A percentile compares a stretch with the other conserved stretches of the same genome.
phyloP scores from a whole-genome alignment of 1,284 basidiomycete genomes.

The Lignosus rhinocerotis region DNA sequence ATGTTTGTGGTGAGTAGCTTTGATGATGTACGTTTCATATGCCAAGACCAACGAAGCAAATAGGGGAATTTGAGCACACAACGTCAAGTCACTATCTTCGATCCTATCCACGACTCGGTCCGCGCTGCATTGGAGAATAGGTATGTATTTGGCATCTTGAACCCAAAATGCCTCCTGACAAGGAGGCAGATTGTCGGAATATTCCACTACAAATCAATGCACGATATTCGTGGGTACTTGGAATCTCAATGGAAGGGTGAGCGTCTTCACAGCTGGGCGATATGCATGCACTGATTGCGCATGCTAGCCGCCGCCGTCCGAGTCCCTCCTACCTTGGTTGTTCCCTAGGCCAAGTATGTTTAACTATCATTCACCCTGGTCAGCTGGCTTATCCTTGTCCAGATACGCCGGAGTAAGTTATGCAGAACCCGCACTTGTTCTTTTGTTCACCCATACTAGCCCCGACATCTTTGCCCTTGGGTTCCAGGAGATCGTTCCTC shows the following conservation, averaged over 20 bases:
- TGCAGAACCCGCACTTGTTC: not conserved
- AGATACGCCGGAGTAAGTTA: constrained; percentile 59
- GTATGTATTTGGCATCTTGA: constrained; percentile 33
- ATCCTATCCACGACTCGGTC: constrained; percentile 91
- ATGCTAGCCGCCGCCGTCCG: constrained; percentile 63
- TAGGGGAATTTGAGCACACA: constrained; percentile 93
- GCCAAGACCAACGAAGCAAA: not conserved
- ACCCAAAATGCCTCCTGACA: constrained; percentile 3
- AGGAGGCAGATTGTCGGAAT: constrained; percentile 70
- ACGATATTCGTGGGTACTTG: constrained; percentile 89
- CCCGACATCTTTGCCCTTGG: constrained; percentile 91
- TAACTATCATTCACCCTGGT: not conserved
- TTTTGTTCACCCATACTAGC: constrained; percentile 40
- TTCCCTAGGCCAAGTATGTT: constrained; percentile 76
- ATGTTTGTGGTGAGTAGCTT: constrained; percentile 76
- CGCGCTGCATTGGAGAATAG: constrained; percentile 68
- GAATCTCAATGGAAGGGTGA: constrained; percentile 91
- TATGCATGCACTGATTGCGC: constrained; percentile 11
- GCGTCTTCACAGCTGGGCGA: constrained; percentile 23
- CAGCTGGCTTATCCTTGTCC: constrained; percentile 9
- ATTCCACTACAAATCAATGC: constrained; percentile 77
- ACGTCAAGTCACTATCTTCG: constrained; percentile 86
- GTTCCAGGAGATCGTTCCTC: constrained; percentile 97
- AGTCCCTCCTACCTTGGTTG: constrained; percentile 88
- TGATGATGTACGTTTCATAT: not conserved